Evolutionary conservation across 768 basidiomycete genomes (phyloP), one percentile per base, ranked within the genome.

Genomic region (Termitomyces sp.): DNA sequence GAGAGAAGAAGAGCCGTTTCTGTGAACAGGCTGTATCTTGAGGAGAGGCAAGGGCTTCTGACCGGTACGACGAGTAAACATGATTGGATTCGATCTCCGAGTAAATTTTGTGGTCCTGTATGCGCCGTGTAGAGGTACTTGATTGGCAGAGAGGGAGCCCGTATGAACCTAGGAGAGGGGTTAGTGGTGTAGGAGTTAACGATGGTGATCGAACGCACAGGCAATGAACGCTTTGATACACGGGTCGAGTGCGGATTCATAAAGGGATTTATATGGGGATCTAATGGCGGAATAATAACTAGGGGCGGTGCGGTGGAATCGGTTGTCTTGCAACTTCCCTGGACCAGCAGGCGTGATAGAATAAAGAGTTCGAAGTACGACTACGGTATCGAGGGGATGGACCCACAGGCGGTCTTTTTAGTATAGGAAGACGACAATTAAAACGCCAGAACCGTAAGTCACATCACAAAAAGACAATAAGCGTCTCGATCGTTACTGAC

Each of bases 61-160:
- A 43, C 23, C 5, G 21, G 19, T 32, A 21, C 23, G 30, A 21
- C 28, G 25, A 19, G 41, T 16, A 16, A 25, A 25, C 34, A 45
- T 44, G 25, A 52, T 39, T 12, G 56, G 56, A 19, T 45, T 40
- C 1, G 56, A 4, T 28, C 56, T 43, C 17, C n/a, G 49, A n/a
- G 16, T 23, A 0, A 21, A 12, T 30, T 21, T 43, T 6, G 50
- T 5, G 17, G 56, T 57, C 46, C 56, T 45, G 14, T 43, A 57
- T 32, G 34, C 56, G 14, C 56, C 56, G 50, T 57, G 56, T 40
- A 57, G n/a, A 16, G 49, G 56, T n/a, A 57, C 35, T 39, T 27
- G 41, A 40, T 27, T 37, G 14, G 50, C 50, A 16, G 49, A 43
- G 16, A 49, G 30, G 28, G 32, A 19, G 30, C 27, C 25, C 27